A percentile compares a stretch with the other conserved stretches of the same genome.
Evolutionary conservation across 208 protist genomes (phyloP).

Genomic region (Acanthamoeba royreba): DNA sequence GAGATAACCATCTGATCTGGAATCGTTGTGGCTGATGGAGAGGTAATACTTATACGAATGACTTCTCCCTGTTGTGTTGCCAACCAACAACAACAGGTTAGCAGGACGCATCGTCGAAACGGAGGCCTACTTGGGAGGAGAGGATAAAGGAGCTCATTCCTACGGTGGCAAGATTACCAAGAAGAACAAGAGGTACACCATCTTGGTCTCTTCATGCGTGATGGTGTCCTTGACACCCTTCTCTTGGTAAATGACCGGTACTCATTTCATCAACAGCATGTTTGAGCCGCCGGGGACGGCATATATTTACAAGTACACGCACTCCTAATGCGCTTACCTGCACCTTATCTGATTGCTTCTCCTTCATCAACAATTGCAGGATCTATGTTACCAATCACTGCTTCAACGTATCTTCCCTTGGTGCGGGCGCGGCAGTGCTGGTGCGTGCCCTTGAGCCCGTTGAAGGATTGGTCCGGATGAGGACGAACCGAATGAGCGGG

Average conservation of each 20-base stretch:
- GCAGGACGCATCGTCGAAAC: not conserved
- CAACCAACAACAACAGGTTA: not conserved
- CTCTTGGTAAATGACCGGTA: not conserved
- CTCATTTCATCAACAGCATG: not conserved
- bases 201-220: too few species aligned
- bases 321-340: not conserved
- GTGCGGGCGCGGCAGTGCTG: not conserved
- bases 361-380: not conserved
- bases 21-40: too few species aligned
- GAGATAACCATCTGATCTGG: too few species aligned
- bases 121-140: not conserved
- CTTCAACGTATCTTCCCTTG: constrained; percentile 16
- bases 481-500: not conserved
- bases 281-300: not conserved
- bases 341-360: not conserved
- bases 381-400: not conserved
- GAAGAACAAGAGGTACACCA: constrained; percentile 2
- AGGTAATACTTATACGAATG: too few species aligned
- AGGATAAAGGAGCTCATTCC: not conserved
- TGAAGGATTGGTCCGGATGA: not conserved
- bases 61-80: too few species aligned
- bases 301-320: not conserved
- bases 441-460: not conserved
- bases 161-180: not conserved
- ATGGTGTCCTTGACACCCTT: too few species aligned